Conservation (phyloP, 2,329 filamentous ascomycete genomes). For the Ascochyta lentis region DNA sequence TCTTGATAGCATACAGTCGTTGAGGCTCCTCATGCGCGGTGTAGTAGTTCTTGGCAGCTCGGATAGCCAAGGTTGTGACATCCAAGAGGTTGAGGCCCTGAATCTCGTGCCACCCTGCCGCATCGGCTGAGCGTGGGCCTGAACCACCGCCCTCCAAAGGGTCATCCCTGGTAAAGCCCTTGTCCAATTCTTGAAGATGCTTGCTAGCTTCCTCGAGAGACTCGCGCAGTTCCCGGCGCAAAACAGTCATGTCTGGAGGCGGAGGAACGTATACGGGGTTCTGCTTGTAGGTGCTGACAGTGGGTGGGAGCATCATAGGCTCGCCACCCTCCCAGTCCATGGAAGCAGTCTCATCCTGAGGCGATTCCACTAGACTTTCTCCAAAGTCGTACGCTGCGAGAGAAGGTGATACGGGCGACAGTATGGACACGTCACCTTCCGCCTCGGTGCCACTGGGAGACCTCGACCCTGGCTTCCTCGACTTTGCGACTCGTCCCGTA, state of each 20-base stretch:
- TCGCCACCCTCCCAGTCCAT: constrained; percentile 66
- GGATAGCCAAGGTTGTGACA: constrained; percentile 91
- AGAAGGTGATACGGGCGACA: constrained; percentile 34
- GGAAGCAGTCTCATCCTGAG: constrained; percentile 59
- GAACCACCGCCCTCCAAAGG: constrained; percentile 16
- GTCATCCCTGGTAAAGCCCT: constrained; percentile 32
- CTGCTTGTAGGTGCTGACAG: constrained; percentile 92
- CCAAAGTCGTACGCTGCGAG: constrained; percentile 38
- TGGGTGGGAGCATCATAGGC: constrained; percentile 88
- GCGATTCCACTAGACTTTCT: constrained; percentile 58
- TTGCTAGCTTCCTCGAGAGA: constrained; percentile 73
- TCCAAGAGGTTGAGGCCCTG: constrained; percentile 93
- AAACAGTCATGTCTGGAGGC: constrained; percentile 79
- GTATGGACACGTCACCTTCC: constrained; percentile 35
- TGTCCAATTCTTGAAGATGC: constrained; percentile 67
- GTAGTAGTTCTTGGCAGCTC: constrained; percentile 95
- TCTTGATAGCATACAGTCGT: constrained; percentile 82
- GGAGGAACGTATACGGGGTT: constrained; percentile 81
- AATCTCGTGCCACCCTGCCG: constrained; percentile 79
- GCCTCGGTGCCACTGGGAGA: constrained; percentile 42
- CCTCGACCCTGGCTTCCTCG: constrained; percentile 57
- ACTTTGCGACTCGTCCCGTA: constrained; percentile 81
- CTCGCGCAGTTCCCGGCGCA: constrained; percentile 73
- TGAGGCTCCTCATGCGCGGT: constrained; percentile 89
- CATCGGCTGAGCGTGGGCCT: constrained; percentile 37